phyloP scores from a whole-genome alignment of 257 asterid genomes.

The Ligustrum vulgare region DNA sequence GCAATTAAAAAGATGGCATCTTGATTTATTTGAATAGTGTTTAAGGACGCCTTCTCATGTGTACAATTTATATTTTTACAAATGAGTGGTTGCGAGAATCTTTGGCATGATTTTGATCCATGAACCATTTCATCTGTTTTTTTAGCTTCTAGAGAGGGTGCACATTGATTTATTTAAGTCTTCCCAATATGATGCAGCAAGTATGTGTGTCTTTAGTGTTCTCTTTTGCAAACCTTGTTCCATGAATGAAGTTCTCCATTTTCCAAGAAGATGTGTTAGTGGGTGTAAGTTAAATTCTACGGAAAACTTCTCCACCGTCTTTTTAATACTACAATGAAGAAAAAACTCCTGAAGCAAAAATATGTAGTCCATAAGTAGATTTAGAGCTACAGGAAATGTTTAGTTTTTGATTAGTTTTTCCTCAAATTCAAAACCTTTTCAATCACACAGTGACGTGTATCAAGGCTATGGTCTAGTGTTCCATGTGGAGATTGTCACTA shows the following conservation, averaged over 20 bases:
- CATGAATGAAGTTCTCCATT: neutral
- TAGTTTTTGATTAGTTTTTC: neutral
- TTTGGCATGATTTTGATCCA: neutral
- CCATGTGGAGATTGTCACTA: neutral
- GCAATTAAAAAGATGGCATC: neutral
- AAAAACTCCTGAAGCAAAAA: neutral
- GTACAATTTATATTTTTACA: neutral
- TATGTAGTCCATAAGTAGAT: neutral
- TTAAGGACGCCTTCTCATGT: neutral
- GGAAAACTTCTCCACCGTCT: constrained; percentile 2
- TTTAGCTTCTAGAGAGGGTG: neutral
- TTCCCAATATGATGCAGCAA: neutral
- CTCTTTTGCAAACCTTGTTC: constrained; percentile 1
- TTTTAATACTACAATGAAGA: constrained; percentile 1
- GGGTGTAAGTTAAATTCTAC: constrained; percentile 3
- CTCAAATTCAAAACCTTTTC: neutral
- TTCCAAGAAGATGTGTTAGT: neutral
- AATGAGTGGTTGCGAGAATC: neutral
- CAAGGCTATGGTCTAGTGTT: neutral
- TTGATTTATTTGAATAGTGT: neutral
- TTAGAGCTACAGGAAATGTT: neutral
- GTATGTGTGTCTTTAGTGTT: neutral
- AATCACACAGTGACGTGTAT: neutral
- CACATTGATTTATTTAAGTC: neutral
- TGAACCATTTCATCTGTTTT: neutral